A percentile compares a stretch with the other conserved stretches of the same genome.
Evolutionary conservation across 2,329 filamentous ascomycete species (phyloP).

Genomic region (Cordyceps fumosorosea): DNA sequence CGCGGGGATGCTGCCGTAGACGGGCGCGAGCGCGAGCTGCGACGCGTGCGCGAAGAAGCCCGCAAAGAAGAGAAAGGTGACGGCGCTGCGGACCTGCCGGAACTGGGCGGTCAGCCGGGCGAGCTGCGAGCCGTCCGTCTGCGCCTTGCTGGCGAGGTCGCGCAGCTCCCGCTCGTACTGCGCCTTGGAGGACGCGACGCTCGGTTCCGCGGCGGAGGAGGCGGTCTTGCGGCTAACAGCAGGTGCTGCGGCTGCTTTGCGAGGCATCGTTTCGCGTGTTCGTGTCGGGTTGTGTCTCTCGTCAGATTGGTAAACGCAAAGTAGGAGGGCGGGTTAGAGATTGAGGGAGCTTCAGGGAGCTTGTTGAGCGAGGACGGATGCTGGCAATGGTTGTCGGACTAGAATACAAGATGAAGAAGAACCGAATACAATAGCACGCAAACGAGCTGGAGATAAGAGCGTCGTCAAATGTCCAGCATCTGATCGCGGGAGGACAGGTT

Average conservation of each 20-base stretch:
- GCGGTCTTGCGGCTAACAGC: neutral
- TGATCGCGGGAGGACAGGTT: neutral
- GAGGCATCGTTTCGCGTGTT: neutral
- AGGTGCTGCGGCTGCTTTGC: neutral
- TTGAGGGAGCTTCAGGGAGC: neutral
- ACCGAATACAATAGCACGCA: neutral
- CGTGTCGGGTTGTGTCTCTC: neutral
- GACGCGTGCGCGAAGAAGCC: slow-evolving; percentile 65
- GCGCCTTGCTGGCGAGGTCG: slow-evolving; percentile 40
- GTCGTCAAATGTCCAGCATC: slow-evolving; percentile 16
- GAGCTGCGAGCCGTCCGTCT: slow-evolving; percentile 23
- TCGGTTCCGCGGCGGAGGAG: slow-evolving; percentile 16
- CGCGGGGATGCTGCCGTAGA: slow-evolving; percentile 80
- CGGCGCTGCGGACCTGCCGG: slow-evolving; percentile 30
- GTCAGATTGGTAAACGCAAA: neutral
- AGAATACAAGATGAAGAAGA: neutral
- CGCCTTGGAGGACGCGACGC: slow-evolving; percentile 21
- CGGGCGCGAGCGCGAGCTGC: slow-evolving; percentile 71
- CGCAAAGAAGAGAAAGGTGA: slow-evolving; percentile 26
- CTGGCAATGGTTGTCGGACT: neutral
- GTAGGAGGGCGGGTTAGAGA: neutral
- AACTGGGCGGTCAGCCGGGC: slow-evolving; percentile 34
- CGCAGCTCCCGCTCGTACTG: slow-evolving; percentile 49
- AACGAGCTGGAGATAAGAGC: neutral
- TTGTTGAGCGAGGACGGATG: neutral